Base-by-base conservation (phyloP, 768 basidiomycete genomes). In the Leccinum arenicola region DNA sequence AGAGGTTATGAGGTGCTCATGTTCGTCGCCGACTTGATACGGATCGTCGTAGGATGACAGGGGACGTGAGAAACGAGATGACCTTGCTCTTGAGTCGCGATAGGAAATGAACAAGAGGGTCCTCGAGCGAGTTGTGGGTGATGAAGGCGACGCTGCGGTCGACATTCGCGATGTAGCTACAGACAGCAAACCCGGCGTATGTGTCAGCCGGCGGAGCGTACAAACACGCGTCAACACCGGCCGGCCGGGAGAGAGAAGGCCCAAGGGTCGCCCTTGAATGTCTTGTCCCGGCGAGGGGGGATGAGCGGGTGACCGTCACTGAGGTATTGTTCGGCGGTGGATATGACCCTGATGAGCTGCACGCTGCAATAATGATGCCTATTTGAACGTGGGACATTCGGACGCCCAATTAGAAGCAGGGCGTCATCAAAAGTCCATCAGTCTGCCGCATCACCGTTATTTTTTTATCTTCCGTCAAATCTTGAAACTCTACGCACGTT, bases 41-140 rank as follows among this genome's bases (percentile, higher is more conserved):
- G 78, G 73, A 57, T 84, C 82, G 65, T 80, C 78, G 64, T 83
- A 82, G 58, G 73, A 64, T 59, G 73, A 71, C n/a, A 64, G 70
- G 14, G 75, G 64, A 51, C 77, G 76, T 6, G 81, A 76, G 43
- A 76, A 76, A 54, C 82, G 75, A 17, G 71, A 70, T 0, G 75
- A 70, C 15, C 61, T 78, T 23, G 82, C 78, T 49, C 79, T 80
- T 4, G 93, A 92, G 76, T 95, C 91, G 60, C 96, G 84, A 75
- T 91, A 94, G 6, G 95, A 96, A 60, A 95, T 88, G 75, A 98
- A 98, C 67, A 98, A 84, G 55, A 93, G 84, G 3, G 96, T 98
- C 50, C 96, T 76, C 1, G 92, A 94, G 66, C 96, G 88, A 36
- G 90, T 93, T 43, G 85, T 83, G 45, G 77, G 77, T 57, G 73